These are phyloP conservation scores for Wickerhamiella sergipiensis DNA, from an alignment of 805 yeast genomes.

Conservation along the genomic window DNA sequence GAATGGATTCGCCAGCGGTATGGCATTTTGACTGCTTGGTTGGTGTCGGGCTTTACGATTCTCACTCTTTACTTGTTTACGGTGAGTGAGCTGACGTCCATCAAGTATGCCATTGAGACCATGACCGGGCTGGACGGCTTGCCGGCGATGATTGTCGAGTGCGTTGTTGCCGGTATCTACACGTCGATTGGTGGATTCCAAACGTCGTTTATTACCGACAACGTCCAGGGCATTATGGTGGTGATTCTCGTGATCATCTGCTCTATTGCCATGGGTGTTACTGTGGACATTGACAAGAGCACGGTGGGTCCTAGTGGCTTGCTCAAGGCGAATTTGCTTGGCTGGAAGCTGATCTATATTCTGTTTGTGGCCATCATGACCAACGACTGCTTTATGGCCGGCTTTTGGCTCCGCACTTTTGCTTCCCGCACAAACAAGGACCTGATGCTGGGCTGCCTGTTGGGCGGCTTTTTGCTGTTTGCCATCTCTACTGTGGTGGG, in stretches of 20 bases:
- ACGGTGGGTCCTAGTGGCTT: slow-evolving; percentile 51
- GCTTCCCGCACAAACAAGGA: slow-evolving; percentile 72
- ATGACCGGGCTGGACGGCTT: slow-evolving; percentile 68
- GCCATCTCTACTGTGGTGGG: slow-evolving; percentile 62
- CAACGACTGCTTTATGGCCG: slow-evolving; percentile 79
- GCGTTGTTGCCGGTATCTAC: slow-evolving; percentile 75
- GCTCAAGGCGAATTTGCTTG: slow-evolving; percentile 52
- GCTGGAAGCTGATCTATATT: slow-evolving; percentile 83
- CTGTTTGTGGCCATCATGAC: slow-evolving; percentile 76
- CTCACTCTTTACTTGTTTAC: slow-evolving; percentile 74
- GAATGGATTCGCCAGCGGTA: slow-evolving; percentile 87
- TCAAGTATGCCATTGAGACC: slow-evolving; percentile 61
- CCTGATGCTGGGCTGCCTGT: slow-evolving; percentile 55
- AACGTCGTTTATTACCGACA: slow-evolving; percentile 78
- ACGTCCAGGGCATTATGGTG: slow-evolving; percentile 68
- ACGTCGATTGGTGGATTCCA: slow-evolving; percentile 82
- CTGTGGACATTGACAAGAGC: slow-evolving; percentile 46
- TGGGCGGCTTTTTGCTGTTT: slow-evolving; percentile 59
- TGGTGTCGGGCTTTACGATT: slow-evolving; percentile 68
- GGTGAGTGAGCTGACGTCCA: slow-evolving; percentile 76
- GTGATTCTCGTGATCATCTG: slow-evolving; percentile 54
- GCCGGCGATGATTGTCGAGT: slow-evolving; percentile 72
- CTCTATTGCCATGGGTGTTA: slow-evolving; percentile 64
- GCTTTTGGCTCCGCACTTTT: slow-evolving; percentile 90
- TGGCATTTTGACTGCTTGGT: slow-evolving; percentile 59